Conservation (phyloP, 768 basidiomycete genomes). For the Pilatotrama ljubarskyi region DNA sequence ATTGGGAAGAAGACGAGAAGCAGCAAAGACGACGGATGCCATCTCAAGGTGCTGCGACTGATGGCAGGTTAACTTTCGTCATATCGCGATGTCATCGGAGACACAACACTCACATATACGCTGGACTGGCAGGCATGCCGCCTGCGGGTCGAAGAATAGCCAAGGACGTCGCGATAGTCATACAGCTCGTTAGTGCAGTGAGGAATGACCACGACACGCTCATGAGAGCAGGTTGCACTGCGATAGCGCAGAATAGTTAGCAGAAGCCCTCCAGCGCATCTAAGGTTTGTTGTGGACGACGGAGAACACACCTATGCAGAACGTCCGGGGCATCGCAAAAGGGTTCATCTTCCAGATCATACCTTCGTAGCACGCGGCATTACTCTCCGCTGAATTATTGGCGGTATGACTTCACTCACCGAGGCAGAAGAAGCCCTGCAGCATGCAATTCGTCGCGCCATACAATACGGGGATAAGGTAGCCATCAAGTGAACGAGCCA, state of each 20-base stretch:
- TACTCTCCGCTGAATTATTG: background rate
- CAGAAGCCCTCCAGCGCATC: background rate
- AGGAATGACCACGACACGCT: slow-evolving; percentile 26
- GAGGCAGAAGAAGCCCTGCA: slow-evolving; percentile 60
- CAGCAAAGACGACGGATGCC: slow-evolving; percentile 47
- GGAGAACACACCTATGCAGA: slow-evolving; percentile 52
- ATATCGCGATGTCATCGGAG: background rate
- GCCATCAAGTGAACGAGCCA: slow-evolving; percentile 43
- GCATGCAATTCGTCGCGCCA: slow-evolving; percentile 47
- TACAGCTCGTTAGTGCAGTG: slow-evolving; percentile 27
- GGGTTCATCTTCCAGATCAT: slow-evolving; percentile 68
- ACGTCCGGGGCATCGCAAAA: slow-evolving; percentile 52
- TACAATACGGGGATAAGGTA: slow-evolving; percentile 54
- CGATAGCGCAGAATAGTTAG: background rate
- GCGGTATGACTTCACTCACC: slow-evolving; percentile 39
- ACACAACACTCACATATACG: slow-evolving; percentile 6
- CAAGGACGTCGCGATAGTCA: slow-evolving; percentile 27
- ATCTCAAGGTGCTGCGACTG: slow-evolving; percentile 44
- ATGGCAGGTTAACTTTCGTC: background rate
- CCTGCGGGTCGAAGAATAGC: slow-evolving; percentile 17
- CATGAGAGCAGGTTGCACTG: slow-evolving; percentile 23
- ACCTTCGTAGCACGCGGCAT: slow-evolving; percentile 38
- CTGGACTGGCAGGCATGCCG: background rate
- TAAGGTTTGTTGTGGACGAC: background rate
- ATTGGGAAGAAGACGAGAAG: slow-evolving; percentile 51